Base-by-base conservation (phyloP, 2,329 filamentous ascomycete genomes). In the Ophiostoma sp. region DNA sequence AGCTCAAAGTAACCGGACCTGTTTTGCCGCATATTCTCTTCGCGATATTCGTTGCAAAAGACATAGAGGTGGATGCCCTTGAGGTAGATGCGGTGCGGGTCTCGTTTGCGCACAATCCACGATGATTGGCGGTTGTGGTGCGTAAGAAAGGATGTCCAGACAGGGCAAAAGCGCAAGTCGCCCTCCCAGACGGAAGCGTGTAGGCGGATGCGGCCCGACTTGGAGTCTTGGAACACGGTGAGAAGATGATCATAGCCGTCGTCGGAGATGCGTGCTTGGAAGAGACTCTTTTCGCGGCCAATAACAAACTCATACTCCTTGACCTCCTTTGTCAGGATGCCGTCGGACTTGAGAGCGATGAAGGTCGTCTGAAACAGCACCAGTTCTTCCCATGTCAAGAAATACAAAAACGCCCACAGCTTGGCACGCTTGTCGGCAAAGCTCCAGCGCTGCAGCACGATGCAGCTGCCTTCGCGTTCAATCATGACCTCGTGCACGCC, bases 71-170 rank as follows among this genome's bases (percentile, higher is more conserved):
- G 82, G 20, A 89, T 76, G 72, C 87, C 83, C 44, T 80, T 81
- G 1, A 89, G 77, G 78, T 82, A 83, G 71, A 89, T 77, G 33
- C 81, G 79, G 70, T 81, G 80, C 15, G n/a, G 57, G 57, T 77
- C 77, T 15, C 80, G 81, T 54, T 82, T 81, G 64, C 81, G 83
- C 39, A 80, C 79, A 31, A 89, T 76, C 86, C 86, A 88, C 3
- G 79, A 80, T 0, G 17, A 6, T 48, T 20, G 44, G 44, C 7
- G 44, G 0, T 48, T 17, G 44, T 48, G 82, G 67, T 84, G 80
- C 1, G 85, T 87, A 33, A 88, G 79, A 74, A 89, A 89, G 2
- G 87, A 86, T 2, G 87, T 89, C 87, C 87, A 89, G 10, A 89
- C 81, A 1, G 87, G 87, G 74, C 85, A 87, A 68, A 80, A 79